Evolutionary conservation across 352 stramenopile genomes (phyloP), one percentile per base, ranked within the genome.

Genomic region (Phytopythium oedochilum): DNA sequence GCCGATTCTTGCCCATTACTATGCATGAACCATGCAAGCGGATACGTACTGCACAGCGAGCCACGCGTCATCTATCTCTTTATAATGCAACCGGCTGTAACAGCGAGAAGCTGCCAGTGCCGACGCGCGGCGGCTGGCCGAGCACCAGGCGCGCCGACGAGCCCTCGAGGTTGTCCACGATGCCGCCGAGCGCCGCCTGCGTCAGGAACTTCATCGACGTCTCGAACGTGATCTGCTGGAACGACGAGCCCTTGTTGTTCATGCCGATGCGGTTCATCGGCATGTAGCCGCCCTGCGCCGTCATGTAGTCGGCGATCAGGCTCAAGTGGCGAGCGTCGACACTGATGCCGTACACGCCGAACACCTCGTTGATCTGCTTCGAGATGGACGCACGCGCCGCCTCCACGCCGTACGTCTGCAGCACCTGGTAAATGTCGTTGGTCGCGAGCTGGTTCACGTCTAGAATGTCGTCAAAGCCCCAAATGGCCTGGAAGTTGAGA

Each of bases 141-240:
- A 99, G 66, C 29, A 99, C 96, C 63, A 99, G 89, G 26, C 96
- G 96, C 20, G 93, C 91, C 57, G 95, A 99, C 28, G 97, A 93
- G 57, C 86, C 97, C 59, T 96, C 86, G 44, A 99, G 78, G 42
- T 82, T 68, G 66, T 99, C 97, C 54, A 76, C 81, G 15, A 94
- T 66, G 25, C 86, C 83, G 47, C 90, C 84, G 15, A 99, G 62
- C 42, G 97, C 96, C 23, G 97, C 97, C 55, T 98, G 78, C 11
- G 94, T 98, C 56, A 99, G 78, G 71, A 99, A 99, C 36, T 97
- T 95, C 61, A 97, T 97, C 26, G 97, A 99, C 36, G 97, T 99
- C 79, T 99, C 98, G 74, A 99, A 99, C 73, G 96, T 99, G 88
- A 99, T 99, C 76, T 99, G 96, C 66, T 99, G 85, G 66, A 99